Conservation (phyloP, 371 early-diverging fungal genomes). For the Globomyces sp. region DNA sequence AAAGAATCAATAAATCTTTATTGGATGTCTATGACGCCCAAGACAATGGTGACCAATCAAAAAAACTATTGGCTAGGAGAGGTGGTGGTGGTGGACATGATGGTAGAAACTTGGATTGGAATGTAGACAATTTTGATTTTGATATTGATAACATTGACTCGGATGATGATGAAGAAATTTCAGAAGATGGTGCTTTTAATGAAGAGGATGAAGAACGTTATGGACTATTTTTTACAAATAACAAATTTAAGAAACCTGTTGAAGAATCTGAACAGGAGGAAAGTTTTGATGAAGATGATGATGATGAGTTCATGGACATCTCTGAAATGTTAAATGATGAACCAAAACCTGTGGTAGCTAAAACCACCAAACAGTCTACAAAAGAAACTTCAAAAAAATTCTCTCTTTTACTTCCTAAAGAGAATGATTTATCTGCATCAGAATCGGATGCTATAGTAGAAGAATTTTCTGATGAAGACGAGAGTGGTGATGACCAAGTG, state of each 20-base stretch:
- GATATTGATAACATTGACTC: slow-evolving; percentile 64
- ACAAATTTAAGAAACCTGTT: slow-evolving; percentile 11
- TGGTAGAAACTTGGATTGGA: slow-evolving; percentile 59
- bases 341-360: slow-evolving; percentile 15
- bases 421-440: slow-evolving; percentile 17
- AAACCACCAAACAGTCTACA: slow-evolving; percentile 6
- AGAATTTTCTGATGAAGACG: slow-evolving; percentile 49
- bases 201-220: slow-evolving; percentile 81
- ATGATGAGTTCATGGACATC: slow-evolving; percentile 20
- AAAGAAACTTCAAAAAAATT: slow-evolving; percentile 1
- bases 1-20: not conserved
- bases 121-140: slow-evolving; percentile 76
- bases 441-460: slow-evolving; percentile 21
- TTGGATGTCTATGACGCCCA: slow-evolving; percentile 37
- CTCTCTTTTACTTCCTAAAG: slow-evolving; percentile 10
- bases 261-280: slow-evolving; percentile 45
- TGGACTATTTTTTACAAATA: slow-evolving; percentile 53
- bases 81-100: slow-evolving; percentile 22
- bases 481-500: slow-evolving; percentile 53
- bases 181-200: slow-evolving; percentile 87
- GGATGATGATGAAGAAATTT: slow-evolving; percentile 92
- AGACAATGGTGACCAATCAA: slow-evolving; percentile 59
- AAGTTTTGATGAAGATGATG: slow-evolving; percentile 22
- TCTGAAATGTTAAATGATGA: slow-evolving; percentile 12
- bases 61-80: slow-evolving; percentile 50